Evolutionary conservation across 2,329 filamentous ascomycete species (phyloP), one percentile per base, ranked within the genome.

Genomic region (Fusarium nurragi): DNA sequence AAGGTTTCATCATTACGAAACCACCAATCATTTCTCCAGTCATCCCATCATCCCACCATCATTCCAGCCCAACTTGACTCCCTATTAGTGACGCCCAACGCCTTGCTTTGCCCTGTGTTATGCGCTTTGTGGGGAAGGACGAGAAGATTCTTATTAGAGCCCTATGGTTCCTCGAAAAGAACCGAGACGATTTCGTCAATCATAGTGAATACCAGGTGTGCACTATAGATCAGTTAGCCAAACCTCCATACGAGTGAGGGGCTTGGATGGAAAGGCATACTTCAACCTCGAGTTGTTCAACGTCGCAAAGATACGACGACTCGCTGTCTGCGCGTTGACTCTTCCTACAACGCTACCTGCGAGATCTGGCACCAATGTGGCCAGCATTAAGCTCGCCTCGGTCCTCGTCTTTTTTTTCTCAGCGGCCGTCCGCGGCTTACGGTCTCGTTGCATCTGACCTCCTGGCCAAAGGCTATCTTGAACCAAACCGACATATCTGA

Each of bases 291-390:
- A 85, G 78, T 98, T 99, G 77, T 99, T 99, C 69, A 98, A 81
- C 41, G 92, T 93, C 11, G 93, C 94, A 80, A 96, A 92, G 44
- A 98, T 87, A 71, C 94, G 90, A 69, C 94, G 86, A 64, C 93
- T 94, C 21, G 95, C 95, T 54, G 90, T 90, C 75, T 96, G 91
- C 16, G 96, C 95, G 79, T 99, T 99, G 39, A 90, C 86, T 71
- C 93, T 86, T 6, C 95, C 95, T 16, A 99, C 96, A 8, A 99
- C 96, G 77, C 91, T 97, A 9, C 90, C 93, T 10, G 92, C 94
- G 54, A 99, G 75, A 76, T 99, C 95, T 4, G 95, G 95, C 19
- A 99, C 84, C 46, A 99, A 84, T 11, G 93, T 97, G 11, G 91
- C 92, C 45, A 99, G 83, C 83, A 98, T 92, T 22, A 97, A 80